Evolutionary conservation across 257 asterid species (phyloP).

Genomic region (Solanum chaucha): DNA sequence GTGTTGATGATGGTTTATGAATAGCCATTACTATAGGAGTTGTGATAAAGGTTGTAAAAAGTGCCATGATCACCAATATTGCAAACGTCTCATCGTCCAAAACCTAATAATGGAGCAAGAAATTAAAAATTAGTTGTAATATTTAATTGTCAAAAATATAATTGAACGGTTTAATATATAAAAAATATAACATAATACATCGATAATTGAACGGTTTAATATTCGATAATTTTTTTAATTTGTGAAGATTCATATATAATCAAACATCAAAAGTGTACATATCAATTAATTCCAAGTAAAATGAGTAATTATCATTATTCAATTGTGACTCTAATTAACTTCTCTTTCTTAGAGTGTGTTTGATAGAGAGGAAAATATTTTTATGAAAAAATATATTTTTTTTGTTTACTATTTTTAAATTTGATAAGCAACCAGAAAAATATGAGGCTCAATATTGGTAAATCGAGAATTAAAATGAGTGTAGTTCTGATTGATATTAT

Average conservation of each 20-base stretch:
- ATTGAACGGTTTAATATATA: background rate
- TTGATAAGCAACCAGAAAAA: background rate
- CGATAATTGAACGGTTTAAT: too few species aligned
- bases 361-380: too few species aligned
- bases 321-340: background rate
- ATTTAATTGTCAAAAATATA: background rate
- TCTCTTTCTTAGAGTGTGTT: too few species aligned
- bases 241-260: too few species aligned
- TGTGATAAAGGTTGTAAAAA: conserved; percentile 58
- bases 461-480: background rate
- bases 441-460: background rate
- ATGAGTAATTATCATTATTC: background rate
- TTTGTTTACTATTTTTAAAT: background rate
- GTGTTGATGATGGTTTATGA: conserved; percentile 26
- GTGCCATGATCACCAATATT: conserved; percentile 60
- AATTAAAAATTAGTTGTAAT: background rate
- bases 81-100: conserved; percentile 55
- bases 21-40: conserved; percentile 53
- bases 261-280: background rate
- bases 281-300: background rate
- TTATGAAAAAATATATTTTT: too few species aligned
- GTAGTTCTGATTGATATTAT: background rate
- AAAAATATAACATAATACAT: background rate
- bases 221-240: too few species aligned
- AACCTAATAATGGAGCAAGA: conserved; percentile 21